These are phyloP conservation scores for Aphanomyces stellatus DNA, from an alignment of 352 stramenopile genomes.

Conservation along the genomic window DNA sequence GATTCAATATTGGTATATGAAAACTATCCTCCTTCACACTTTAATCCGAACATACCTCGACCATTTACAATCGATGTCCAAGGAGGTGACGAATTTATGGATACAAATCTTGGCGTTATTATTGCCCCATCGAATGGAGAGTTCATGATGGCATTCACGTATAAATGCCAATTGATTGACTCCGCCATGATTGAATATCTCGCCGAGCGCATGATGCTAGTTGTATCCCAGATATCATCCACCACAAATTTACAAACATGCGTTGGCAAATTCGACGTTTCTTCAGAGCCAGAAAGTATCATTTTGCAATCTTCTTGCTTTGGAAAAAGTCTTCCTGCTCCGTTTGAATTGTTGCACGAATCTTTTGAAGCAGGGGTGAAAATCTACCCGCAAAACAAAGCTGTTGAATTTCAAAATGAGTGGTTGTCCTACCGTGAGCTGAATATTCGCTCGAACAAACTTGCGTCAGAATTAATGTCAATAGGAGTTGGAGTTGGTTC, in stretches of 20 bases:
- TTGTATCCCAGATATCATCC: no score
- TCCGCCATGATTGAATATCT: no score
- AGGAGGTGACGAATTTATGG: conserved; percentile 7
- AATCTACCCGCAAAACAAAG: background rate
- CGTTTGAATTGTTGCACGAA: no score
- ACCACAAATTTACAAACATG: no score
- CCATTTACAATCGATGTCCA: background rate
- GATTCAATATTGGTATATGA: background rate
- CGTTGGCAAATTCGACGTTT: no score
- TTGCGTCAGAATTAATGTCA: background rate
- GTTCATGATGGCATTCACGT: no score
- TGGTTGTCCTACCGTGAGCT: background rate
- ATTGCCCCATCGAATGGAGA: no score
- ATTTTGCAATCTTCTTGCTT: no score
- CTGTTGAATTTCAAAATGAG: background rate
- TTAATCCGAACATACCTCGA: background rate
- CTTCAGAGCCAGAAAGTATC: no score
- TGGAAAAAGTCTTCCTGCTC: no score
- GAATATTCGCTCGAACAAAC: background rate
- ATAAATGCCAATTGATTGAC: no score
- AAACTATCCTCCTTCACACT: background rate
- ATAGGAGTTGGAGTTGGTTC: background rate
- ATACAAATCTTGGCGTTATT: conserved; percentile 23
- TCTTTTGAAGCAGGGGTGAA: background rate
- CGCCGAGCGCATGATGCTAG: no score